Base-by-base conservation (phyloP, 768 basidiomycete genomes). In the Lentinula raphanica region DNA sequence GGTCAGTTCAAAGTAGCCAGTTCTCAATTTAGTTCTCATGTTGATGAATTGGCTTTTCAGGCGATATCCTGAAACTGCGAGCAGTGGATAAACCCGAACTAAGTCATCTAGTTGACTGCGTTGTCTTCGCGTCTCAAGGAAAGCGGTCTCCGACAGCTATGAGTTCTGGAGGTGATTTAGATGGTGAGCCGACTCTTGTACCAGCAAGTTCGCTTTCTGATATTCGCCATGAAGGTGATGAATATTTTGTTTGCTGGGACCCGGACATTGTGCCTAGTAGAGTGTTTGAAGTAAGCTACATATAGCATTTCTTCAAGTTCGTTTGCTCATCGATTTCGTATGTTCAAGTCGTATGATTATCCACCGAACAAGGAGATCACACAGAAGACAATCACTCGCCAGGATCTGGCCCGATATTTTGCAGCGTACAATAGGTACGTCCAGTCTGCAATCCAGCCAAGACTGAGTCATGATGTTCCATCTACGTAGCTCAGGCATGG, bases 221-320 rank as follows among this genome's bases (percentile, higher is more conserved):
- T 13, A 56, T 8, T 35, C 36, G 11, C n/a, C 25, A 19, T 56
- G 55, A 62, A 80, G 85, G 85, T 8, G 86, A 88, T 61, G 79
- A 84, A 60, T 87, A 82, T 63, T 82, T 85, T 57, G 85, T 88
- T 1, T 85, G 83, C 39, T 88, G 86, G 85, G 86, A 88, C 67
- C 74, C 76, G 0, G 84, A 85, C 61, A 65, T 87, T 6, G 79
- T 87, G 17, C 86, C 85, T 5, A 70, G 67, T 13, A 76, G 63
- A n/a, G 72, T 84, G 3, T 75, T 79, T 1, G 79, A 87, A 71
- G 86, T 82, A 60, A 49, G 70, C 60, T 15, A 35, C n/a, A n/a
- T n/a, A n/a, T 39, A 3, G 3, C 36, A 46, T 23, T 7, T 28
- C 17, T 19, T 12, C 1, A 17, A 13, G 25, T 13, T 1, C 11